Evolutionary conservation across 2,329 filamentous ascomycete genomes (phyloP), one percentile per base, ranked within the genome.

Genomic region (Thielaviopsis ethacetica): DNA sequence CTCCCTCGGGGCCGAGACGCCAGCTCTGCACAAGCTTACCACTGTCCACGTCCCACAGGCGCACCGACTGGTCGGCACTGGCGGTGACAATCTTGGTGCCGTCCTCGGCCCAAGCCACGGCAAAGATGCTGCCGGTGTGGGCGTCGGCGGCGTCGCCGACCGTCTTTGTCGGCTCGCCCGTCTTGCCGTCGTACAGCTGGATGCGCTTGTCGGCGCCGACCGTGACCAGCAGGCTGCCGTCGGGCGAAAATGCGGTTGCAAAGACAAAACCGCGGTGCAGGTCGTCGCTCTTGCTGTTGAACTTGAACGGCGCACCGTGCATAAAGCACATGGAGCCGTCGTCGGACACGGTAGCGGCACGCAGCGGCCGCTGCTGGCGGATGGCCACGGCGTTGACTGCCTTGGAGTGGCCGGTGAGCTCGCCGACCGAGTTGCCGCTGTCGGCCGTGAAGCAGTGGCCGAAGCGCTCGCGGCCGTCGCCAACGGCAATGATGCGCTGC

Each of bases 151-250:
- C 84, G 64, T 91, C 85, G 10, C 86, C 86, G 65, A 98, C 85
- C 65, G 88, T 79, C 61, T 75, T 80, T 52, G 83, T 87, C 0
- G 85, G 79, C 68, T 95, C 90, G 30, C 93, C 93, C 17, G 90
- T 95, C 78, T 95, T 95, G 62, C 91, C 93, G 69, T 98, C 90
- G 69, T 96, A 98, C 10, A 98, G 75, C 76, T 93, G 94, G 64
- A 98, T 95, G 68, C 82, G 83, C 69, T 84, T 84, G 71, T 98
- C 93, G n/a, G 87, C 89, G 44, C 93, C 91, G 1, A 96, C 91
- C 57, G 86, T 95, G 38, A 93, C 87, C 62, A 98, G 75, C 44
- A 76, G 75, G 49, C 76, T 82, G 53, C 93, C 93, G 68, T 97
- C 91, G 0, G 91, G 91, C 27, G 88, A 91, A 71, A 96, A 98